Evolutionary conservation across 177 flowering plant species (phyloP), one percentile per base, ranked within the genome.

Genomic region (Viscum album): DNA sequence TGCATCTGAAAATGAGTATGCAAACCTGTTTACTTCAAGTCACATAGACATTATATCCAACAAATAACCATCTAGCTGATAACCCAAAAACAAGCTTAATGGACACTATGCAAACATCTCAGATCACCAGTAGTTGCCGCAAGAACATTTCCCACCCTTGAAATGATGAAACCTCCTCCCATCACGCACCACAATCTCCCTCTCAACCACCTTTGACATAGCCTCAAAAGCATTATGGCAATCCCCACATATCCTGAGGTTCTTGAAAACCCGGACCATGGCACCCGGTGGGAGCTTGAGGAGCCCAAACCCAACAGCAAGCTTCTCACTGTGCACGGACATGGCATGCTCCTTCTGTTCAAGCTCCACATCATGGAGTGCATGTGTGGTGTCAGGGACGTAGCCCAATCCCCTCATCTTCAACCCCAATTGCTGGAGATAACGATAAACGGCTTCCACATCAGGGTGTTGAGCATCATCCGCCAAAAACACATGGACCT

Each of bases 281-380:
- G 84, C 84, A 58, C 83, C 85, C 56, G 15, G 72, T 36, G 88
- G 88, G 47, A 83, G 82, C 59, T 75, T 85, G 67, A 83, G 68
- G 11, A 85, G 79, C 45, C 88, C 88, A 73, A 60, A 85, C 10
- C 74, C 86, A 73, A 83, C 89, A 21, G 89, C 85, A 36, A 85
- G 81, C 78, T 82, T 85, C 77, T 85, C 89, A 74, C 89, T 85
- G 61, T 85, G 89, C 41, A 84, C 81, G 8, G 88, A 78, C 72
- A 85, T 70, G 8, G 69, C 77, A 62, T 74, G 24, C 45, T 83
- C 85, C 67, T 85, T 83, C 64, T 83, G 83, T 67, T 82, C 85
- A 33, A 73, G 68, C 43, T 78, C 85, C 78, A 79, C 76, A 71
- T 81, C 85, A 68, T 77, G 86, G 77, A 83, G 72, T 35, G 76